Evolutionary conservation across 768 basidiomycete species (phyloP).

Genomic region (Phylloporus sp.): DNA sequence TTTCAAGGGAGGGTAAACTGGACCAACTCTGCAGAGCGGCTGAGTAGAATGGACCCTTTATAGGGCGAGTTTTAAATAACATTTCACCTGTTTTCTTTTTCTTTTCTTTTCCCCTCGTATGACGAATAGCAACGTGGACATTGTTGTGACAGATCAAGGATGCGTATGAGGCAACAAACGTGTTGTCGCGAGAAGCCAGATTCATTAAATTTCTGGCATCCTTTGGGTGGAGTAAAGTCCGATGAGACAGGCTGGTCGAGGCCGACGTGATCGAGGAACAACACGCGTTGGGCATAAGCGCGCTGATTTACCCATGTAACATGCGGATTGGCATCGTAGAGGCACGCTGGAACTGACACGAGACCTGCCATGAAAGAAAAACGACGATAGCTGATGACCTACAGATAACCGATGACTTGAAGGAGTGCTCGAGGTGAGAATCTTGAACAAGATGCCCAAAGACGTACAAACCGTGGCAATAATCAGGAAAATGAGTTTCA

Average conservation of each 20-base stretch:
- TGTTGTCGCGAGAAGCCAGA: slow-evolving; percentile 65
- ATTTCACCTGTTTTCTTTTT: slow-evolving; percentile 40
- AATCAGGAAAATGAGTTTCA: slow-evolving; percentile 27
- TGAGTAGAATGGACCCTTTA: slow-evolving; percentile 42
- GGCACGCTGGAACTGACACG: slow-evolving; percentile 29
- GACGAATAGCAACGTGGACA: slow-evolving; percentile 73
- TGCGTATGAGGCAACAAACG: slow-evolving; percentile 64
- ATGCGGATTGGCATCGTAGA: slow-evolving; percentile 31
- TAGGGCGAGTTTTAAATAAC: slow-evolving; percentile 42
- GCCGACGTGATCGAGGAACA: slow-evolving; percentile 63
- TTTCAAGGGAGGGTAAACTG: slow-evolving; percentile 31
- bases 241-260: slow-evolving; percentile 49
- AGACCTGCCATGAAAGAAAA: slow-evolving; percentile 22
- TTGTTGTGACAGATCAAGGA: slow-evolving; percentile 65
- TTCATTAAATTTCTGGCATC: slow-evolving; percentile 51
- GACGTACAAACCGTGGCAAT: slow-evolving; percentile 31
- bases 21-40: slow-evolving; percentile 20
- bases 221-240: slow-evolving; percentile 73
- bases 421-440: slow-evolving; percentile 25
- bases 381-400: slow-evolving; percentile 13
- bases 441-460: slow-evolving; percentile 22
- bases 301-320: slow-evolving; percentile 43
- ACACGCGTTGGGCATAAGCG: slow-evolving; percentile 60
- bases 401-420: slow-evolving; percentile 27
- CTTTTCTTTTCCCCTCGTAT: slow-evolving; percentile 41